Evolutionary conservation across 2,329 filamentous ascomycete genomes (phyloP), one percentile per base, ranked within the genome.

Genomic region (Pseudogymnoascus sp.): DNA sequence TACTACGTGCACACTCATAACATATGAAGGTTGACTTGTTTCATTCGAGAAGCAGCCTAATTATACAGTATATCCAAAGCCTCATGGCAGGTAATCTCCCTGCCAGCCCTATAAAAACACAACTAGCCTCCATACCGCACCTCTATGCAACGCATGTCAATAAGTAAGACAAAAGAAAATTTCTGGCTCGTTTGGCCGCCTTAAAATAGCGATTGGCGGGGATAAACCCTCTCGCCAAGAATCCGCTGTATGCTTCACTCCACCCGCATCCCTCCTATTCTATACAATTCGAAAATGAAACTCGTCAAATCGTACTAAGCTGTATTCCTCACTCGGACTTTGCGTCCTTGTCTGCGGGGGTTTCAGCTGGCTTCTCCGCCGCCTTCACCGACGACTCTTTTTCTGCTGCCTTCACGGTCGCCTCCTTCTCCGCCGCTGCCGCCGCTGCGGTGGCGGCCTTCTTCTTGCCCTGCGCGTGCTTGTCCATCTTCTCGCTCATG

Each of bases 401-500:
- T 13, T 58, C 60, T 5, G 26, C 60, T 2, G 21, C 60, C 31
- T 37, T 58, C 10, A 26, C 39, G 8, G 21, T 10, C 26, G n/a
- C 39, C 57, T 63, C 37, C 40, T 41, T 31, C 39, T 60, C 61
- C 33, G 37, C 21, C 2, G 31, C 57, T 7, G 24, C 10, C 54
- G 29, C 24, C 17, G 58, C 36, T 2, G 40, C 60, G 3, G 33
- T 35, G 6, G 65, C 66, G n/a, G 64, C 64, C 60, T 70, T 68
- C 39, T 21, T 60, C 57, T 69, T 70, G 8, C 74, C 74, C 57
- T 71, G 66, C 35, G 67, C 72, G 67, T 78, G 88, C 73, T 90
- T 91, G 65, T 77, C 77, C 64, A 86, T 78, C 80, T 99, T 99
- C 73, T 97, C 94, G 44, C 81, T 79, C 61, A 95, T 69, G 72